Evolutionary conservation across 129 eudicot species (phyloP), one percentile per base, ranked within the genome.

Genomic region (Ambrosia trifida): DNA sequence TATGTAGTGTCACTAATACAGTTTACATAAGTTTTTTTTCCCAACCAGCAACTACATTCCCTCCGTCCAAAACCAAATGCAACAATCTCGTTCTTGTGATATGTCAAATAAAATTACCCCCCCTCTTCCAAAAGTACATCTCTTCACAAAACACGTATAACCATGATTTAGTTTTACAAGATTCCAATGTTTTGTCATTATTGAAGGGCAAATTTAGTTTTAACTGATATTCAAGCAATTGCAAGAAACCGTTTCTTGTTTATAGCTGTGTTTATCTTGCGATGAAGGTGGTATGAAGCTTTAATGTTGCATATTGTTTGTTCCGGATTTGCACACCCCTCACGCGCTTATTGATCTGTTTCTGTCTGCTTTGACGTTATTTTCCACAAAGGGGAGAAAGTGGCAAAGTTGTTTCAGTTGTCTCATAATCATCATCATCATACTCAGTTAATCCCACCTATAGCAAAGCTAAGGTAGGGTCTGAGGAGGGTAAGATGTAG

Each of bases 1-100:
- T 49, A 30, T 32, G 64, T 35, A 66, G 17, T 53, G 20, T 24
- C 54, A 24, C 64, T 30, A 70, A 58, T 57, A 49, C 71, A 75
- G 10, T 30, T 5, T 46, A 46, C 38, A 9, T 19, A 14, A 60
- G 36, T 33, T 47, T 44, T 62, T 24, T 24, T 32, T 54, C 14
- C 33, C 14, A 13, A 18, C 33, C 61, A 20, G 32, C 18, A 53
- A 2, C 20, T 19, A 53, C 60, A 19, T 52, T 52, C 7, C 60
- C 18, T 58, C 68, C 44, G 31, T 17, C 16, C n/a, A n/a, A 12
- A 44, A 58, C 18, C 35, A 43, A 46, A 31, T 30, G 19, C 38
- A 4, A 46, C 18, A 46, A 43, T 44, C 20, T 17, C 14, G 10
- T 60, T 45, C 50, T 18, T 47, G 35, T 12, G 46, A 31, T 46